phyloP scores from a whole-genome alignment of 208 protist genomes.

The Leishmania braziliensis region DNA sequence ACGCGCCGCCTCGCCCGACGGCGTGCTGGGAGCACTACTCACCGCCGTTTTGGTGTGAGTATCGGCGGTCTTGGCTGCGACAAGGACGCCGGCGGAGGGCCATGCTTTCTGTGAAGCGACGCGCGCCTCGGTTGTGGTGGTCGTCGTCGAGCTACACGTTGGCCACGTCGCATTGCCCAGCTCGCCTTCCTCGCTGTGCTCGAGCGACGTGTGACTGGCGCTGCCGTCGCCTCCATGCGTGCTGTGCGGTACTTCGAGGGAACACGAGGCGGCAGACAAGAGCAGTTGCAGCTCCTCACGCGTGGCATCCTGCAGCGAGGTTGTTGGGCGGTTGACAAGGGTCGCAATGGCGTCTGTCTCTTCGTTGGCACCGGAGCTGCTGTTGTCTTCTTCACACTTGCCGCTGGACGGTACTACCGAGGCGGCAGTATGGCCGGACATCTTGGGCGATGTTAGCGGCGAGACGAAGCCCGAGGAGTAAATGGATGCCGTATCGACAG shows the following conservation, averaged over 20 bases:
- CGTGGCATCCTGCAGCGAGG: constrained; percentile 16
- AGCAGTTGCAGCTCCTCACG: constrained; percentile 33
- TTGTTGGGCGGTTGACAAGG: background rate
- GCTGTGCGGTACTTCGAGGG: constrained; percentile 2
- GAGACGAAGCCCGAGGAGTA: constrained; percentile 24
- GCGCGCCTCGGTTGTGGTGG: background rate
- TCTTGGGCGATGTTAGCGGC: constrained; percentile 24
- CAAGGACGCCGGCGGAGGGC: background rate
- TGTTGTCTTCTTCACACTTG: background rate
- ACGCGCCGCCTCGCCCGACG: constrained; percentile 10
- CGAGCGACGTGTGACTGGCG: no score
- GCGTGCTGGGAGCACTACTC: background rate
- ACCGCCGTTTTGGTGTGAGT: background rate
- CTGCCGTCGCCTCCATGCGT: background rate
- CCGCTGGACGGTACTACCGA: background rate
- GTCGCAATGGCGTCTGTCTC: background rate
- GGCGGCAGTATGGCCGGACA: background rate
- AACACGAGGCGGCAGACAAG: constrained; percentile 27
- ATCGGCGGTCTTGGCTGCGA: background rate
- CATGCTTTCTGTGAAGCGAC: background rate
- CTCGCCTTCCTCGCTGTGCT: background rate
- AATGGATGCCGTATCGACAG: background rate
- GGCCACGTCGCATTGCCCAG: background rate
- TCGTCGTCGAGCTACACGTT: constrained; percentile 6
- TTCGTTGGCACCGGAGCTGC: background rate